These are phyloP conservation scores for Pontederia crassipes DNA, from an alignment of 176 grass and related monocot species.

Conservation along the genomic window DNA sequence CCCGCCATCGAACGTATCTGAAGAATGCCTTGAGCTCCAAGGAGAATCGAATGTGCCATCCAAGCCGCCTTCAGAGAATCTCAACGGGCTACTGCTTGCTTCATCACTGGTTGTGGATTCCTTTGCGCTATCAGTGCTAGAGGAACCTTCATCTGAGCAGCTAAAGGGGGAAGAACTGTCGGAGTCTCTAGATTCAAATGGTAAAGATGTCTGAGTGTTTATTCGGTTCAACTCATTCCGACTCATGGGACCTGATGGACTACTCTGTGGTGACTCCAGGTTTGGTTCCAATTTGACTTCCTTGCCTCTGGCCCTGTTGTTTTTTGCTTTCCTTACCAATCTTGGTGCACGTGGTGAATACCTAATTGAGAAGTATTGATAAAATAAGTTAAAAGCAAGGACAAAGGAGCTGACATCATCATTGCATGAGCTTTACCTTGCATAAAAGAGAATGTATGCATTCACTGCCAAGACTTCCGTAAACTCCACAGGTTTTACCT, in stretches of 20 bases:
- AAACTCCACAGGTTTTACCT: conserved; percentile 61
- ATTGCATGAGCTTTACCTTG: conserved; percentile 38
- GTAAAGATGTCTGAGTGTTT: conserved; percentile 6
- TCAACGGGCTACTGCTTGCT: conserved; percentile 3
- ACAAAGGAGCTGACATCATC: neutral
- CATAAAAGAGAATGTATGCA: conserved; percentile 93
- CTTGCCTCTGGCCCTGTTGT: conserved; percentile 22
- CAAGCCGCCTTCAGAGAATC: conserved; percentile 23
- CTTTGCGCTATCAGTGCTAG: conserved; percentile 41
- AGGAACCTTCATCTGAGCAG: conserved; percentile 49
- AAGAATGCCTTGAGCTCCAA: conserved; percentile 15
- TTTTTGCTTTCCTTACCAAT: conserved; percentile 34
- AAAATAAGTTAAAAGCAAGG: neutral
- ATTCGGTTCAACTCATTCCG: neutral
- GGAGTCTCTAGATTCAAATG: neutral
- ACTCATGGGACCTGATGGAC: neutral
- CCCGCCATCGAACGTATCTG: neutral
- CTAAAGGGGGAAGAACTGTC: conserved; percentile 62
- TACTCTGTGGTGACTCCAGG: neutral
- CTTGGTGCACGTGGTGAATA: conserved; percentile 66
- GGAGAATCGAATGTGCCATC: conserved; percentile 16
- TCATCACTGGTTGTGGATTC: conserved; percentile 57
- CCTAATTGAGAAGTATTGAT: conserved; percentile 27
- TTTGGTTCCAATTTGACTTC: conserved; percentile 3
- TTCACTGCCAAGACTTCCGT: conserved; percentile 45